Base-by-base conservation (phyloP, 768 basidiomycete species). In the Leccinum arenicola region DNA sequence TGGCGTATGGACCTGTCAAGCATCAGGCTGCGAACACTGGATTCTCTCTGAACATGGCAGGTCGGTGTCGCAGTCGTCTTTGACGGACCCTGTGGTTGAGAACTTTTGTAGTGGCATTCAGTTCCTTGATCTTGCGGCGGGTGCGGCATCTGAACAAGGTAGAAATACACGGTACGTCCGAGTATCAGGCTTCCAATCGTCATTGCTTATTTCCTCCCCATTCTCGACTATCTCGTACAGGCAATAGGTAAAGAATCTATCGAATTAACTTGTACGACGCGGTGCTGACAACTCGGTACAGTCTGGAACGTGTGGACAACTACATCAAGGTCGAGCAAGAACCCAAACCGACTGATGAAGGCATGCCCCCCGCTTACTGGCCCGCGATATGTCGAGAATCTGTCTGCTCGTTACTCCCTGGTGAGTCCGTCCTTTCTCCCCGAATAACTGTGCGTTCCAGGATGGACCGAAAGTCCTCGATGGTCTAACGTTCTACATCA, bases 111-210 rank as follows among this genome's bases (percentile, higher is more conserved):
- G 81, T 86, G 21, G 77, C 76, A 4, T 87, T 89, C 68, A 84
- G 82, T 54, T 69, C 74, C 15, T 67, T 81, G 71, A 83, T 88
- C 47, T 67, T 89, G 45, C 81, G 74, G 71, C 78, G 77, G 77
- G 70, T 82, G 9, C 66, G 79, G n/a, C 61, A 70, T 14, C 54
- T 76, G 51, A 83, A 83, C 62, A 70, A 74, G n/a, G 73, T 82
- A 25, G 78, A 83, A 62, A 76, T 80, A 35, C 60, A 70, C 27
- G 80, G 81, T 86, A 47, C 1, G 59, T 51, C 5, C 0, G 19
- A 51, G 21, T 5, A 27, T 2, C 79, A 85, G 12, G 76, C 75
- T 3, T 87, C 87, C 68, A 82, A 19, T 31, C 11, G 8, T 17
- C 6, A 1, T 14, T 4, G 1, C 19, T 1, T 31, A 12, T 25